Conservation (phyloP, 441 rosid species). For the Metrosideros polymorpha region DNA sequence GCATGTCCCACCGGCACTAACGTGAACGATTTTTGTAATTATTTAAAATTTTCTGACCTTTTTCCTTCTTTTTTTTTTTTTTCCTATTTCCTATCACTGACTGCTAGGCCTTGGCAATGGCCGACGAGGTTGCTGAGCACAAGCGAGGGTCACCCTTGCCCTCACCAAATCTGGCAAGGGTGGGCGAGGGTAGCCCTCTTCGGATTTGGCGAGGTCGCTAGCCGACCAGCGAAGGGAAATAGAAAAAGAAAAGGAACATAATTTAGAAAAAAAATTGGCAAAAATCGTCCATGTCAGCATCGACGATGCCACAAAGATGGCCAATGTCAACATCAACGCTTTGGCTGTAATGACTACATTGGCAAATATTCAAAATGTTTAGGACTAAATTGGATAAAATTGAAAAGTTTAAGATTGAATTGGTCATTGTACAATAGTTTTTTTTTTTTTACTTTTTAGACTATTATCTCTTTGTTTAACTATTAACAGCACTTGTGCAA, state of each 20-base stretch:
- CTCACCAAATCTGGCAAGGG: background rate
- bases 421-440: background rate
- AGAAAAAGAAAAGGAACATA: background rate
- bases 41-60: background rate
- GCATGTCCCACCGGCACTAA: rapidly evolving
- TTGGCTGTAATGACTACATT: background rate
- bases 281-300: too few relatives aligned
- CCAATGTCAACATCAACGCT: too few relatives aligned
- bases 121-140: background rate
- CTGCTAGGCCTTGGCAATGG: background rate
- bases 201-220: background rate
- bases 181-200: background rate
- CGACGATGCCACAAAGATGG: too few relatives aligned
- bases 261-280: background rate
- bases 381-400: background rate
- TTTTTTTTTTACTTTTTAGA: too few relatives aligned
- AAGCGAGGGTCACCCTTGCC: background rate
- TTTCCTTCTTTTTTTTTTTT: background rate
- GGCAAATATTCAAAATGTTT: background rate
- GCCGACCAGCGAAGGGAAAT: background rate
- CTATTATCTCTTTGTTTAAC: background rate
- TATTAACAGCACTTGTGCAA: background rate
- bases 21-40: background rate
- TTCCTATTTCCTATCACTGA: background rate
- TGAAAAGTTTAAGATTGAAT: background rate